phyloP scores from a whole-genome alignment of 2,329 filamentous ascomycete genomes.

The Cytospora piceicola region DNA sequence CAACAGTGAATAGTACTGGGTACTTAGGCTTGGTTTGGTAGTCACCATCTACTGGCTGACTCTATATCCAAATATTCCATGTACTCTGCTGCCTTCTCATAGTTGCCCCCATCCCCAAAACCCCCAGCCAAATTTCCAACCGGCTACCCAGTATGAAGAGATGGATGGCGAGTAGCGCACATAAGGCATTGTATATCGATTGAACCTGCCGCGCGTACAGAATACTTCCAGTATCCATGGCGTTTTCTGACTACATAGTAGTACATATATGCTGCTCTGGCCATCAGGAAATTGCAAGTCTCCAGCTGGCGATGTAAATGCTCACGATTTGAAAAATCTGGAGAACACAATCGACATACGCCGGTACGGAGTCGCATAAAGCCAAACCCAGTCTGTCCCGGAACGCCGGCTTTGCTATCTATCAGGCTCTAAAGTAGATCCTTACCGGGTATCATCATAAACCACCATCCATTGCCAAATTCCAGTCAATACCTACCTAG shows the following conservation, averaged over 20 bases:
- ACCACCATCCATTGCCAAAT: neutral
- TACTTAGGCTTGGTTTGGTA: no score
- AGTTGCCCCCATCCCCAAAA: no score
- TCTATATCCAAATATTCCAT: no score
- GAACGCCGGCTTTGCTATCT: neutral
- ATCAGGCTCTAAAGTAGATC: neutral
- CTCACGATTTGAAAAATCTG: neutral
- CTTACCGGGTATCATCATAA: slow-evolving; percentile 28
- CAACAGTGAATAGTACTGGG: no score
- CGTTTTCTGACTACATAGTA: slow-evolving; percentile 6
- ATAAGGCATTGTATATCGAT: neutral
- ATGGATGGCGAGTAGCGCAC: neutral
- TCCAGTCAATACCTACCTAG: slow-evolving; percentile 3
- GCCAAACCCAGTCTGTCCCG: neutral
- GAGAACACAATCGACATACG: neutral
- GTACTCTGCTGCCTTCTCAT: no score
- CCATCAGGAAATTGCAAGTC: neutral
- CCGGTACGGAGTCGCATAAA: neutral
- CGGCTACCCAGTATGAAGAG: neutral
- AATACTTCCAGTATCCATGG: neutral
- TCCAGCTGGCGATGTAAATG: neutral
- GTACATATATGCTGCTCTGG: slow-evolving; percentile 2
- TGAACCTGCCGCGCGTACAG: neutral
- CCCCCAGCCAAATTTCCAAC: no score
- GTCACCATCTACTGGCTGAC: no score